Base-by-base conservation (phyloP, 108 stramenopile species). In the Parietichytrium sp. region DNA sequence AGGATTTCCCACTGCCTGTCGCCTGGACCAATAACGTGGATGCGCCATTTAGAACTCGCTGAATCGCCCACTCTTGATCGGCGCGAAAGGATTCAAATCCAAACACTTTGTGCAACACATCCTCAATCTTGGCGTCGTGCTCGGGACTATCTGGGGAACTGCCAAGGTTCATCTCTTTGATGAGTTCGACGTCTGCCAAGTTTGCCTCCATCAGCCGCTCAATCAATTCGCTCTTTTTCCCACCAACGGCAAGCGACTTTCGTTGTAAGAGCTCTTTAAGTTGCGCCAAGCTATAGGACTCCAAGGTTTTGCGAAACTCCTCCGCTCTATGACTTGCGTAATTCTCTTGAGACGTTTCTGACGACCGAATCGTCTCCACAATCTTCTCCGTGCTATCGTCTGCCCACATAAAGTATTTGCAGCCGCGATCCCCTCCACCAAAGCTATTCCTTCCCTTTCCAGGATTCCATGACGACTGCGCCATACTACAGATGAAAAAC, bases 1-100 rank as follows among this genome's bases (percentile, higher is more conserved):
- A 85, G 23, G 92, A 93, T 86, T 99, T 99, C 38, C 99, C 99
- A 30, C 90, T 92, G 4, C 99, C 99, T n/a, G 99, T 99, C 2
- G 97, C 94, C 36, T 95, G 94, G 27, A 99, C 95, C 30, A 97
- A 82, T 13, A 97, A 88, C 54, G 93, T 93, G 54, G 85, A 80
- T 79, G 94, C 85, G 12, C 87, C 88, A 30, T 49, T 72, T 23
- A 89, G 84, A 2, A 77, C 36, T 2, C 96, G 85, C 36, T 87
- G 52, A 30, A 96, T 93, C 3, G 94, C 93, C 96, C 96, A 96
- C 84, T 93, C 93, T 82, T 96, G 95, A 8, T 93, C 93, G 54
- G 90, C 88, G 18, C 94, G 94, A 81, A 95, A 96, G 33, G 49
- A 29, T 6, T 78, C 54, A 83, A 92, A 87, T 10, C 94, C 92